Evolutionary conservation across 2,329 filamentous ascomycete genomes (phyloP).

Genomic region (Aspergillus hortae): DNA sequence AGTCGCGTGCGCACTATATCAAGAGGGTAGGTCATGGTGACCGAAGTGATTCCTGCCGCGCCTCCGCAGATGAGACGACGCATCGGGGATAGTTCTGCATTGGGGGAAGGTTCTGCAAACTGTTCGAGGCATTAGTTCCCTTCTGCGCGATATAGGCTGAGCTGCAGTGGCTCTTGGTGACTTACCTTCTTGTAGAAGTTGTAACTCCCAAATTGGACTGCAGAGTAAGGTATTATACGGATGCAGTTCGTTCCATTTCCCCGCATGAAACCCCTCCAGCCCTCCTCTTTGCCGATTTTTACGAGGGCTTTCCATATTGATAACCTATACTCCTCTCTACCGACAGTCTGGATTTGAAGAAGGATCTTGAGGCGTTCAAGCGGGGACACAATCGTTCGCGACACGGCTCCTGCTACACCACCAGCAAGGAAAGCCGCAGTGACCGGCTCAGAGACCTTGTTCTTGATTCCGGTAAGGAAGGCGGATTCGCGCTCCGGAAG

Average conservation of each 20-base stretch:
- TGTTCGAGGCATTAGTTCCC: slow-evolving; percentile 28
- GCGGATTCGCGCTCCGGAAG: slow-evolving; percentile 13
- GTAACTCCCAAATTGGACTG: slow-evolving; percentile 97
- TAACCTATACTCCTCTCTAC: slow-evolving; percentile 88
- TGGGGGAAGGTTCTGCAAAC: slow-evolving; percentile 74
- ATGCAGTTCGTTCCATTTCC: slow-evolving; percentile 98
- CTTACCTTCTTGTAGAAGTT: slow-evolving; percentile 92
- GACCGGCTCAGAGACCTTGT: slow-evolving; percentile 72
- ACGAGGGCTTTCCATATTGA: slow-evolving; percentile 81
- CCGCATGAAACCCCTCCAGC: slow-evolving; percentile 95
- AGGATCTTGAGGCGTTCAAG: slow-evolving; percentile 95
- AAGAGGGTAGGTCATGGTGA: slow-evolving; percentile 90
- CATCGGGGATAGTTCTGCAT: slow-evolving; percentile 68
- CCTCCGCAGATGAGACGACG: slow-evolving; percentile 85
- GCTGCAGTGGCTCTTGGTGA: slow-evolving; percentile 8
- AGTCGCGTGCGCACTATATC: slow-evolving; percentile 95
- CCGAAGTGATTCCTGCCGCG: slow-evolving; percentile 88
- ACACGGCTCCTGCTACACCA: slow-evolving; percentile 93
- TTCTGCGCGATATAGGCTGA: not conserved
- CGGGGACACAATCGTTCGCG: slow-evolving; percentile 92
- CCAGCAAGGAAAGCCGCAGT: slow-evolving; percentile 90
- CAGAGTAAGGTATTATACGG: slow-evolving; percentile 95
- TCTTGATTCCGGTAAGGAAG: slow-evolving; percentile 23
- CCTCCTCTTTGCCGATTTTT: slow-evolving; percentile 97
- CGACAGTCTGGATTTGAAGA: slow-evolving; percentile 91